Percentiles rank a stretch among this genome's conserved stretches.
phyloP scores from a whole-genome alignment of 306 rosid genomes.

The Geum urbanum region DNA sequence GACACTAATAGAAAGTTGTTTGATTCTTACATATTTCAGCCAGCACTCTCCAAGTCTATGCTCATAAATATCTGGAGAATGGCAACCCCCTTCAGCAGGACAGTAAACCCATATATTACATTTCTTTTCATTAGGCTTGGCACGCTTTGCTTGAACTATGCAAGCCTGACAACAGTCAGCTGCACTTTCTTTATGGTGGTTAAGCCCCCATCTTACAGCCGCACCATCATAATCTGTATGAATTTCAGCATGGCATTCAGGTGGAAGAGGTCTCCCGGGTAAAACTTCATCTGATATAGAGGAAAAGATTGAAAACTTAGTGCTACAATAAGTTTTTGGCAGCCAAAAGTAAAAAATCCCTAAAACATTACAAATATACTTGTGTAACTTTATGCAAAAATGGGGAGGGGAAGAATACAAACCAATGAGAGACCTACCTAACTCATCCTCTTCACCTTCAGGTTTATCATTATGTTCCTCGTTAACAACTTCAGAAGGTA shows the following conservation, averaged over 20 bases:
- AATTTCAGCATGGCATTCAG: slow-evolving; percentile 63
- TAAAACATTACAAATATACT: slow-evolving; percentile 17
- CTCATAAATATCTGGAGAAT: slow-evolving; percentile 83
- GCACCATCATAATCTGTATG: slow-evolving; percentile 85
- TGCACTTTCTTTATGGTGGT: slow-evolving; percentile 87
- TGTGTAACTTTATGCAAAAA: not conserved
- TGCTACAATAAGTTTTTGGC: slow-evolving; percentile 20
- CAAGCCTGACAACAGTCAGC: slow-evolving; percentile 98
- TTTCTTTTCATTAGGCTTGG: slow-evolving; percentile 63
- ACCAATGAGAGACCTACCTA: slow-evolving; percentile 64
- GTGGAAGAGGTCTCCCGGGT: slow-evolving; percentile 72
- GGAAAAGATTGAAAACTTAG: slow-evolving; percentile 19
- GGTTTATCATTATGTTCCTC: slow-evolving; percentile 73
- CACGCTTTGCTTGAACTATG: slow-evolving; percentile 68
- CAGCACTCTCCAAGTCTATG: slow-evolving; percentile 88
- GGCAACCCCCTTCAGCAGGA: slow-evolving; percentile 76
- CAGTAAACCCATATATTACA: slow-evolving; percentile 98
- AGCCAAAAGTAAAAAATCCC: slow-evolving; percentile 9
- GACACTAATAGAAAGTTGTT: slow-evolving; percentile 11
- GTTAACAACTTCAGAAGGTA: slow-evolving; percentile 54
- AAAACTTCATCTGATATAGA: slow-evolving; percentile 64
- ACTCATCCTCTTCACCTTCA: slow-evolving; percentile 46
- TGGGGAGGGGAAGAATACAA: not conserved
- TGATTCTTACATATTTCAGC: slow-evolving; percentile 77
- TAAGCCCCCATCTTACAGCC: slow-evolving; percentile 97